Base-by-base conservation (phyloP, 73 alveolate species). In the Blepharisma stoltei region DNA sequence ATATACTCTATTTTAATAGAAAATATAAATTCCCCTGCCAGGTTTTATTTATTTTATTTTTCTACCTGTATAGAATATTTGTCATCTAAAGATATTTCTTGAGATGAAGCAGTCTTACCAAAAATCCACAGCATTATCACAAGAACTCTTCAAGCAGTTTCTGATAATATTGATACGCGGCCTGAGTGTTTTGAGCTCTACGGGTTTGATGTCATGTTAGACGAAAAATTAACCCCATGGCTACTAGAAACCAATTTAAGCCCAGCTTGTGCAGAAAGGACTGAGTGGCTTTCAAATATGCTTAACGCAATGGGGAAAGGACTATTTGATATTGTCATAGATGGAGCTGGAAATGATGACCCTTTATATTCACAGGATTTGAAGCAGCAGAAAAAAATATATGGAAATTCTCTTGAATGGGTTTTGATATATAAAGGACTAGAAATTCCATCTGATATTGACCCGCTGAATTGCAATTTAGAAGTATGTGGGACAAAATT, bases 261-360 rank as follows among this genome's bases (percentile, higher is more conserved):
- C 14, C 96, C 96, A 5, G 96, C 96, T 4, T 89, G 96, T 71
- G 86, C 91, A 1, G 91, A 89, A 68, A 81, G 96, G 45, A 86
- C 88, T 54, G 84, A 84, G 46, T 89, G 82, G 77, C 70, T 89
- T 6, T 49, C 91, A 0, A 83, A 89, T 44, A 87, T 86, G 86
- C 84, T 86, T 7, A 77, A 82, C 50, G 73, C 73, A 20, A 89
- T 89, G 96, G 70, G 86, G 3, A 91, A 87, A 27, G 94, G 94
- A 14, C 7, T 87, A 47, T 68, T 87, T 20, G 81, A 81, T 14
- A 69, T 83, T 46, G 55, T 87, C 9, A 84, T 83, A 54, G 69
- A 60, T 75, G 84, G 80, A 54, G 77, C 75, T 20, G 43, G 48
- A 43, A 53, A 43, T n/a, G 78, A 11, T 52, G 54, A 66, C 0